phyloP scores from a whole-genome alignment of 2,329 filamentous ascomycete genomes.

The Stemphylium beticola region DNA sequence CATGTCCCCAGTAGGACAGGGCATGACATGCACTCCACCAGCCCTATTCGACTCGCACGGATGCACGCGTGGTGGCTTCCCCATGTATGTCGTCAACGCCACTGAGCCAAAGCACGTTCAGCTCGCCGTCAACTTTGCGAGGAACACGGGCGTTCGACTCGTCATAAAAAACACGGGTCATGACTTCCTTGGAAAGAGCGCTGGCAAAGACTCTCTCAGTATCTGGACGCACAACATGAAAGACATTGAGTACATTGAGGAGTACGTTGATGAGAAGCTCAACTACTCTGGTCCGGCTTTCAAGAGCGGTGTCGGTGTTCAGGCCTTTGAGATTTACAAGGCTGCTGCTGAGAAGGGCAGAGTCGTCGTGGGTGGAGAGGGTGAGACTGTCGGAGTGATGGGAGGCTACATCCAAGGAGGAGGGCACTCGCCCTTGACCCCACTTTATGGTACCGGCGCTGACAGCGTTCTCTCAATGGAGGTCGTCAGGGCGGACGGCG shows the following conservation, averaged over 20 bases:
- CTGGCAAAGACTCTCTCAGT: constrained; percentile 42
- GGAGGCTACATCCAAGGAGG: constrained; percentile 56
- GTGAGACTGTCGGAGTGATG: constrained; percentile 59
- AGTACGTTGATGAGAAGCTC: constrained; percentile 39
- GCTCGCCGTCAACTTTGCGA: constrained; percentile 46
- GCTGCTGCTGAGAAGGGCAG: constrained; percentile 56
- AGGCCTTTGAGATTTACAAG: constrained; percentile 61
- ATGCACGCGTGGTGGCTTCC: constrained; percentile 46
- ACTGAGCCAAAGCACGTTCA: constrained; percentile 46
- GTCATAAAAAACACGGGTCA: constrained; percentile 47
- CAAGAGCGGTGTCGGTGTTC: constrained; percentile 62
- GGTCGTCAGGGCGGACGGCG: constrained; percentile 41
- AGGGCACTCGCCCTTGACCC: constrained; percentile 61
- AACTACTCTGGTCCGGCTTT: constrained; percentile 57
- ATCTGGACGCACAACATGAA: constrained; percentile 50
- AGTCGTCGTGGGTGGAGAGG: constrained; percentile 60
- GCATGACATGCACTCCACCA: constrained; percentile 47
- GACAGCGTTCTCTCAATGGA: constrained; percentile 46
- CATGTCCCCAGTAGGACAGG: constrained; percentile 47
- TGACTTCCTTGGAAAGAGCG: constrained; percentile 46
- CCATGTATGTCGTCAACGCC: constrained; percentile 45
- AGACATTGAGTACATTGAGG: constrained; percentile 41
- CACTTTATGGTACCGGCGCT: constrained; percentile 50
- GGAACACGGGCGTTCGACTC: constrained; percentile 41
- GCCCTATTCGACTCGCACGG: constrained; percentile 43